phyloP scores from a whole-genome alignment of 345 rosid genomes.

The Schrenkiella parvula region DNA sequence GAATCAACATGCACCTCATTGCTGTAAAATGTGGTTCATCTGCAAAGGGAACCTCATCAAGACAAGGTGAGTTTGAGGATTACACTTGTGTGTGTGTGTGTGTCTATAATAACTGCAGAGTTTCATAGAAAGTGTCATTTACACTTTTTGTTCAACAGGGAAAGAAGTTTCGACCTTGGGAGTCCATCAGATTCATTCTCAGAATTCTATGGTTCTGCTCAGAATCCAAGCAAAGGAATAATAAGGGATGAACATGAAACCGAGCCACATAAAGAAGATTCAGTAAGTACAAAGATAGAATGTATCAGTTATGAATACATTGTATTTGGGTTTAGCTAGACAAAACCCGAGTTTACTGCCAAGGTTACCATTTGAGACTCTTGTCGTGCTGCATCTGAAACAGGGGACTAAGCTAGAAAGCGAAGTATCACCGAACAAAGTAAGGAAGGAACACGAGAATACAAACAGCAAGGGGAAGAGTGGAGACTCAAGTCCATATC shows the following conservation, averaged over 20 bases:
- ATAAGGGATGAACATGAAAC: neutral
- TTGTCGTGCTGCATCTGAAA: neutral
- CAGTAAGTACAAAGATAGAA: constrained; percentile 21
- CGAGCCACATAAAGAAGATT: neutral
- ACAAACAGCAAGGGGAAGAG: neutral
- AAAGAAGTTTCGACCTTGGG: constrained; percentile 4
- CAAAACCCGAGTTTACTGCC: neutral
- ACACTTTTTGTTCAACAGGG: neutral
- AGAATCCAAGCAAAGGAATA: neutral
- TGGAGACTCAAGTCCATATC: neutral
- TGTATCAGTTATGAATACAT: too few species aligned
- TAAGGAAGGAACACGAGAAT: neutral
- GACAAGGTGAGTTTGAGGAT: constrained; percentile 39
- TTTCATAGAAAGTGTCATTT: neutral
- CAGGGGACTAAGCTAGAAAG: neutral
- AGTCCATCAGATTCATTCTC: constrained; percentile 5
- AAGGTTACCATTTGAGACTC: neutral
- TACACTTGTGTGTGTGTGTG: neutral
- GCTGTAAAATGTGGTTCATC: constrained; percentile 69
- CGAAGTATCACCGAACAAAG: neutral
- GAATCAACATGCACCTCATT: constrained; percentile 48
- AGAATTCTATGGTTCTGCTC: neutral
- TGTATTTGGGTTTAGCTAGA: too few species aligned
- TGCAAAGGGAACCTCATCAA: constrained; percentile 57
- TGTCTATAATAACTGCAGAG: neutral